A percentile compares a stretch with the other conserved stretches of the same genome.
Conservation (phyloP, 2,329 filamentous ascomycete genomes). For the Coleophoma crateriformis region DNA sequence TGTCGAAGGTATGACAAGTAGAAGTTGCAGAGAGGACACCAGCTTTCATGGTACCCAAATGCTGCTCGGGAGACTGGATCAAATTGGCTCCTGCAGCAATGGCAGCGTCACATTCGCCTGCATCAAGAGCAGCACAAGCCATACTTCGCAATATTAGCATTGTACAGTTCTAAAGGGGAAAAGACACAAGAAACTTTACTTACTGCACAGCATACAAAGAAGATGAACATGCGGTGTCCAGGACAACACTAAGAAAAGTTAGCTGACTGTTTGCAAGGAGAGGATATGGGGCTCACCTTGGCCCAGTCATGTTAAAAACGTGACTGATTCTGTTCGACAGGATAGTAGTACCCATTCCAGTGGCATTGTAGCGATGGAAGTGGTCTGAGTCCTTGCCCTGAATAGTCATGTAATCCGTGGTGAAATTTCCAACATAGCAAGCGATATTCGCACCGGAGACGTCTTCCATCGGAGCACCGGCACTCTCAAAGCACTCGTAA, state of each 20-base stretch:
- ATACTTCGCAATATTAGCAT: slow-evolving; percentile 14
- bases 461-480: slow-evolving; percentile 11
- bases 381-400: slow-evolving; percentile 5
- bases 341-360: neutral
- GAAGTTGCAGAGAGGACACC: slow-evolving; percentile 31
- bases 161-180: no score
- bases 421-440: slow-evolving; percentile 12
- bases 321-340: slow-evolving; percentile 24
- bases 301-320: slow-evolving; percentile 25
- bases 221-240: slow-evolving; percentile 47
- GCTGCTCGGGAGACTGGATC: slow-evolving; percentile 8
- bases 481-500: slow-evolving; percentile 15
- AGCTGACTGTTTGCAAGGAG: no score
- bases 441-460: slow-evolving; percentile 10
- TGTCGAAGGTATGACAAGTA: slow-evolving; percentile 51
- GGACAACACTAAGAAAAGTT: neutral
- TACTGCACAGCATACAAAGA: slow-evolving; percentile 47
- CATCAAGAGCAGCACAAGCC: slow-evolving; percentile 41
- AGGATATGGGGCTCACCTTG: slow-evolving; percentile 2
- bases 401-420: slow-evolving; percentile 5
- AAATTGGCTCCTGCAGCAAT: slow-evolving; percentile 15
- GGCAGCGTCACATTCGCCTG: slow-evolving; percentile 31
- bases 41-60: slow-evolving; percentile 9
- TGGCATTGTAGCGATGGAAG: slow-evolving; percentile 20
- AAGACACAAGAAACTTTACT: no score